These are phyloP conservation scores for Omphalotus olearius DNA, from an alignment of 1,284 basidiomycete genomes.

Conservation along the genomic window DNA sequence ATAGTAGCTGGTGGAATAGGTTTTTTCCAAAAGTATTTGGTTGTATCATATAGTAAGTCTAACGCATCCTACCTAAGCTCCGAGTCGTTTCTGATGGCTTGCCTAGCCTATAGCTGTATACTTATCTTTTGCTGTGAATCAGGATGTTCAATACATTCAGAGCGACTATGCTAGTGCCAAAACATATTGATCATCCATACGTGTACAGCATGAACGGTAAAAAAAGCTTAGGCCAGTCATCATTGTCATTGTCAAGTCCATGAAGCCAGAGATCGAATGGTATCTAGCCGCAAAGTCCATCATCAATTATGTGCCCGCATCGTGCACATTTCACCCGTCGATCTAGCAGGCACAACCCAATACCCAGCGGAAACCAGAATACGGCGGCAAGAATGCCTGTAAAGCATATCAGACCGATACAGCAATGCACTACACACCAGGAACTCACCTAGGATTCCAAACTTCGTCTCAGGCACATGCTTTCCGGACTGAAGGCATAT, in stretches of 20 bases:
- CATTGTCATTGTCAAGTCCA: too few relatives aligned
- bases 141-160: not conserved
- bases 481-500: constrained; percentile 69
- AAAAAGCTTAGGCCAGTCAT: not conserved
- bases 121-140: not conserved
- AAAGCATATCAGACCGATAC: constrained; percentile 5
- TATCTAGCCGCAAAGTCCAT: constrained; percentile 16
- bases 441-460: constrained; percentile 59
- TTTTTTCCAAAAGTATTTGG: not conserved
- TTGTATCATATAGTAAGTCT: constrained; percentile 8
- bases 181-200: too few relatives aligned
- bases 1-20: constrained; percentile 12
- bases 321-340: constrained; percentile 59
- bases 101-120: not conserved
- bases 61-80: not conserved
- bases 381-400: constrained; percentile 71
- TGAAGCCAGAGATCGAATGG: not conserved
- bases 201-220: not conserved
- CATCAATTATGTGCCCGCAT: constrained; percentile 40
- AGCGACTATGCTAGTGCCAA: not conserved
- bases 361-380: constrained; percentile 78
- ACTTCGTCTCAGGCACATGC: constrained; percentile 59
- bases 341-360: constrained; percentile 72
- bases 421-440: not conserved
- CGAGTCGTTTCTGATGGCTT: not conserved